A percentile compares a stretch with the other conserved stretches of the same genome.
Conservation (phyloP, 2,329 filamentous ascomycete genomes). For the Sporothrix schenckii region DNA sequence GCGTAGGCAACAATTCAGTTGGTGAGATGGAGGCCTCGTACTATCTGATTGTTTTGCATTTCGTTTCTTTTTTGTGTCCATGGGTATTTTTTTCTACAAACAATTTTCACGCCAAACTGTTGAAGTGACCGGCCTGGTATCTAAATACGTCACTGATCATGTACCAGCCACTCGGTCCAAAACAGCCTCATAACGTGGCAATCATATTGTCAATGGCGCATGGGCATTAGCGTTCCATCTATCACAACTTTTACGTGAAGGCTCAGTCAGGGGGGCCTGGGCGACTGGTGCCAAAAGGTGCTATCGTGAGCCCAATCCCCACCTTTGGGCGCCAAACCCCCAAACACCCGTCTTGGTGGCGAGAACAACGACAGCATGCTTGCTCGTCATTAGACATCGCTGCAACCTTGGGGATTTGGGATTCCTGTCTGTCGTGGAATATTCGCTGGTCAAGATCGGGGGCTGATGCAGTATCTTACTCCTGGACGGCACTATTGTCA, state of each 20-base stretch:
- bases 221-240: not conserved
- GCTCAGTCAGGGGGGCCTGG: not conserved
- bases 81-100: not conserved
- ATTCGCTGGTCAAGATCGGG: not conserved
- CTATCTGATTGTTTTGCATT: not conserved
- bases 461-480: no score
- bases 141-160: not conserved
- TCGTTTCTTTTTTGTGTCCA: not conserved
- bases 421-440: not conserved
- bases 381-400: not conserved
- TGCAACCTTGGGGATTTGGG: no score
- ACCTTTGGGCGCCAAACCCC: slow-evolving; percentile 20
- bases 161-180: not conserved
- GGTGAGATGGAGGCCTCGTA: not conserved
- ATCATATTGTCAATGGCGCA: not conserved
- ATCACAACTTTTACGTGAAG: no score
- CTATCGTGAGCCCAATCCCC: slow-evolving; percentile 28
- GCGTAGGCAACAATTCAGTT: not conserved
- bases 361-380: not conserved
- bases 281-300: not conserved
- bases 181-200: slow-evolving; percentile 3
- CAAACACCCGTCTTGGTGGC: not conserved
- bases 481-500: not conserved
- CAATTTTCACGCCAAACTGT: not conserved
- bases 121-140: not conserved